phyloP scores from a whole-genome alignment of 2,329 filamentous ascomycete genomes.

The Ascochyta pisi region DNA sequence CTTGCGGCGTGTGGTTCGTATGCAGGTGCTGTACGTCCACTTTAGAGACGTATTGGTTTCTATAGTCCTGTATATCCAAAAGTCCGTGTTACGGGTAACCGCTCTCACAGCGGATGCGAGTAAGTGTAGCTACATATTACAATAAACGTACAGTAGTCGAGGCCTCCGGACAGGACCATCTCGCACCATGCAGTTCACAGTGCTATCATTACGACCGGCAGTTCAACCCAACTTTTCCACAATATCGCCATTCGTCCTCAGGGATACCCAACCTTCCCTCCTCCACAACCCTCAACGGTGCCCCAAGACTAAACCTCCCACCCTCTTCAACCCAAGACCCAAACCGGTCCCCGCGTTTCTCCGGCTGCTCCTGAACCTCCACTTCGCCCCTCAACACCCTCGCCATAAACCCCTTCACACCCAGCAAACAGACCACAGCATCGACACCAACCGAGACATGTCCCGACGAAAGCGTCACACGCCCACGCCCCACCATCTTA shows the following conservation, averaged over 20 bases:
- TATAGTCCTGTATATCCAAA: too few relatives aligned
- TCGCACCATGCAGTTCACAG: too few relatives aligned
- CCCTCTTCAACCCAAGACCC: slow-evolving; percentile 4
- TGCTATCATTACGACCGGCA: not conserved
- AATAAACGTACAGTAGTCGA: too few relatives aligned
- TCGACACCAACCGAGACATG: slow-evolving; percentile 16
- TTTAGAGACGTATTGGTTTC: too few relatives aligned
- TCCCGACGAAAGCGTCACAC: slow-evolving; percentile 11
- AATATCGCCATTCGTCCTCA: not conserved
- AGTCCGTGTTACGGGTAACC: too few relatives aligned
- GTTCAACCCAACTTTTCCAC: not conserved
- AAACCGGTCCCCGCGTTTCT: slow-evolving; percentile 12
- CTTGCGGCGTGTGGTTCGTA: too few relatives aligned
- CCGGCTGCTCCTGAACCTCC: not conserved
- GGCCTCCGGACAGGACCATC: too few relatives aligned
- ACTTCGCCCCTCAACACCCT: slow-evolving; percentile 19
- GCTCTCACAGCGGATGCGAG: too few relatives aligned
- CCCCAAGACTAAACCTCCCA: slow-evolving; percentile 7
- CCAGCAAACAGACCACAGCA: slow-evolving; percentile 10
- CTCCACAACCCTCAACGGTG: slow-evolving; percentile 7
- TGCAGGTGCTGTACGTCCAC: too few relatives aligned
- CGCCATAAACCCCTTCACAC: slow-evolving; percentile 13
- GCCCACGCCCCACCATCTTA: not conserved
- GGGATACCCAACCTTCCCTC: slow-evolving; percentile 3
- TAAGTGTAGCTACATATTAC: too few relatives aligned